Evolutionary conservation across 1,139 yeast genomes (phyloP).

Genomic region (Pichia sp.): DNA sequence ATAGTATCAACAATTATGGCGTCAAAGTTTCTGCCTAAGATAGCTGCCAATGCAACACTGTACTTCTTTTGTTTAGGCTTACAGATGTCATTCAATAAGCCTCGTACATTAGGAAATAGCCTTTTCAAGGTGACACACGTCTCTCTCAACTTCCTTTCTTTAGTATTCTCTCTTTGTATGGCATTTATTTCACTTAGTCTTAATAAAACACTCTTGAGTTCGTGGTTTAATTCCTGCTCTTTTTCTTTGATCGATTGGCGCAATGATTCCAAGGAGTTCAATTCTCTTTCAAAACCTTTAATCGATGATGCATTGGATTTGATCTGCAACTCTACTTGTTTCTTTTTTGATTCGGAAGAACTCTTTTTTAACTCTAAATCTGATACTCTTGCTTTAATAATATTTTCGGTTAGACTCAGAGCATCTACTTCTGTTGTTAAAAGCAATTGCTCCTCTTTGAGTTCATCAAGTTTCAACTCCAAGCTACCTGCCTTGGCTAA

Average conservation of each 20-base stretch:
- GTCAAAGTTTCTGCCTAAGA: constrained; percentile 76
- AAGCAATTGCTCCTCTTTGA: constrained; percentile 45
- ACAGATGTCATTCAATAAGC: constrained; percentile 74
- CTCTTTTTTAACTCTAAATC: constrained; percentile 36
- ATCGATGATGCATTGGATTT: constrained; percentile 31
- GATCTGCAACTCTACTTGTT: constrained; percentile 35
- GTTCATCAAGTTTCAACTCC: constrained; percentile 48
- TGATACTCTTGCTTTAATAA: constrained; percentile 40
- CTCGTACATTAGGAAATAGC: constrained; percentile 76
- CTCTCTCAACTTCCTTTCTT: constrained; percentile 66
- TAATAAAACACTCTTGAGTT: constrained; percentile 56
- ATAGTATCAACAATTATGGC: constrained; percentile 78
- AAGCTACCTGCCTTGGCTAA: constrained; percentile 55
- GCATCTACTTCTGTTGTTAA: constrained; percentile 38
- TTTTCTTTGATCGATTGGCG: constrained; percentile 45
- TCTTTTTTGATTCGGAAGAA: constrained; percentile 35
- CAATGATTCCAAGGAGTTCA: constrained; percentile 40
- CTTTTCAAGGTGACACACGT: constrained; percentile 65
- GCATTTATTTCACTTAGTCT: constrained; percentile 71
- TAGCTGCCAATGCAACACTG: constrained; percentile 72
- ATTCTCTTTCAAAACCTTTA: constrained; percentile 39
- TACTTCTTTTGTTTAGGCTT: constrained; percentile 74
- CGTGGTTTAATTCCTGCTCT: constrained; percentile 57
- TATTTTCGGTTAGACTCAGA: constrained; percentile 42
- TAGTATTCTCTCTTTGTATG: constrained; percentile 67